Evolutionary conservation across 1,284 basidiomycete genomes (phyloP).

Genomic region (Exsudoporus floridanus): DNA sequence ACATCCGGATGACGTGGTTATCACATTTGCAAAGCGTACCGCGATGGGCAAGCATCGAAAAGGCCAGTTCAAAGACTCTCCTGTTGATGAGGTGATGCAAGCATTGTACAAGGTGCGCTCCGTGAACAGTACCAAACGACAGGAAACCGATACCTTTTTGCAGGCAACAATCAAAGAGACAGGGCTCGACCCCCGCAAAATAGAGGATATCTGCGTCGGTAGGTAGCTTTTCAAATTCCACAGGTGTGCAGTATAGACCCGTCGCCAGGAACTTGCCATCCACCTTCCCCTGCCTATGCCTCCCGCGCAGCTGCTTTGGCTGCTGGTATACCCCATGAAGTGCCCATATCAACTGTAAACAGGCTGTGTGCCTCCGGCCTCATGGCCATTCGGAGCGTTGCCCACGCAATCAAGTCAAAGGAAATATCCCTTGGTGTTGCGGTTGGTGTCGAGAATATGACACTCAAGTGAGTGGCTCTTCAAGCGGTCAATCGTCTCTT

Average conservation of each 20-base stretch:
- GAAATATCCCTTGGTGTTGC: conserved; percentile 77
- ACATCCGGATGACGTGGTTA: conserved; percentile 78
- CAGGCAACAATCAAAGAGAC: conserved; percentile 51
- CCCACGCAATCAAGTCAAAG: conserved; percentile 71
- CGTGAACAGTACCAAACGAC: background rate
- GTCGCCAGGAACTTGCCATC: conserved; percentile 73
- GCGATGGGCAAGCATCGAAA: conserved; percentile 77
- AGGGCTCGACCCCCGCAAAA: conserved; percentile 52
- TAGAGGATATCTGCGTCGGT: conserved; percentile 84
- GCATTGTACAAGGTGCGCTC: conserved; percentile 61
- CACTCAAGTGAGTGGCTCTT: conserved; percentile 56
- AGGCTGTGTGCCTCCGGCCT: conserved; percentile 83
- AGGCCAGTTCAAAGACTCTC: conserved; percentile 75
- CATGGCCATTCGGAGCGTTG: conserved; percentile 80
- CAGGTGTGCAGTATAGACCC: background rate
- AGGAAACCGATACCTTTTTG: background rate
- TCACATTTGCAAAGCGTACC: conserved; percentile 82
- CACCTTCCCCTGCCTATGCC: conserved; percentile 79
- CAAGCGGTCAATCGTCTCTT: background rate
- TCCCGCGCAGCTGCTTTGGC: conserved; percentile 78
- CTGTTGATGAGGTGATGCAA: conserved; percentile 71
- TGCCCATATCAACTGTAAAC: conserved; percentile 80
- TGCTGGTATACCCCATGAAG: conserved; percentile 75
- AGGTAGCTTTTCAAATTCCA: conserved; percentile 22
- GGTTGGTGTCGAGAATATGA: conserved; percentile 84